Evolutionary conservation across 495 filamentous ascomycete species (phyloP).

Genomic region (Patellaria atrata): DNA sequence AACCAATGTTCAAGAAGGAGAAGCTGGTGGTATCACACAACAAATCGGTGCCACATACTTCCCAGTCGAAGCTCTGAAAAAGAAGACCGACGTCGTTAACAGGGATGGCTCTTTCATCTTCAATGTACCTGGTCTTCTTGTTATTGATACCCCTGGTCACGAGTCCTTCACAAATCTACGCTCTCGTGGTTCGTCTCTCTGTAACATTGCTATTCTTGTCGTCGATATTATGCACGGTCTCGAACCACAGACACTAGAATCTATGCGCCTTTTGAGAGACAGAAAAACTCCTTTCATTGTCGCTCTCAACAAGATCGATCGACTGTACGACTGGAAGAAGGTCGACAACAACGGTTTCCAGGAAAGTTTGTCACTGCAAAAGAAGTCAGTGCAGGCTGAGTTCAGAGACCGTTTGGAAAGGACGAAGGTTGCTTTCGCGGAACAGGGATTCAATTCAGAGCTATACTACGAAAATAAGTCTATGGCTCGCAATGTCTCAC

Average conservation of each 20-base stretch:
- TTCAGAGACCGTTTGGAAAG: slow-evolving; percentile 82
- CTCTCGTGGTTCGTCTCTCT: slow-evolving; percentile 89
- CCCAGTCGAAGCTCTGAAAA: slow-evolving; percentile 80
- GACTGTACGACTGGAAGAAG: slow-evolving; percentile 95
- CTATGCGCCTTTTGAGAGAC: slow-evolving; percentile 85
- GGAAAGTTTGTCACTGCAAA: slow-evolving; percentile 78
- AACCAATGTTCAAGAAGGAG: slow-evolving; percentile 97
- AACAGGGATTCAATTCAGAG: slow-evolving; percentile 96
- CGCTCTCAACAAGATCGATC: slow-evolving; percentile 98
- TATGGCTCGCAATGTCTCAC: slow-evolving; percentile 80
- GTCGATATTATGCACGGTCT: slow-evolving; percentile 99
- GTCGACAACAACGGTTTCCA: slow-evolving; percentile 97
- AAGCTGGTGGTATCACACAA: slow-evolving; percentile 99
- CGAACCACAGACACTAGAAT: slow-evolving; percentile 95
- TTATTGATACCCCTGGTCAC: slow-evolving; percentile 99
- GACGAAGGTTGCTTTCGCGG: slow-evolving; percentile 84
- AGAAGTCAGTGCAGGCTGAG: slow-evolving; percentile 86
- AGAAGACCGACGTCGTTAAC: slow-evolving; percentile 91
- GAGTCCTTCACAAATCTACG: slow-evolving; percentile 98
- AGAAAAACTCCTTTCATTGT: slow-evolving; percentile 97
- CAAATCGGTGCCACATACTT: slow-evolving; percentile 99
- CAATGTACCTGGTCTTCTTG: slow-evolving; percentile 91
- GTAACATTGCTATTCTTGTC: slow-evolving; percentile 98
- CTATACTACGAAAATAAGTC: slow-evolving; percentile 96
- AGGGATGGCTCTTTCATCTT: slow-evolving; percentile 80